Percentiles rank a stretch among this genome's conserved stretches.
Conservation (phyloP, 257 asterid genomes). For the Handroanthus guayacan region DNA sequence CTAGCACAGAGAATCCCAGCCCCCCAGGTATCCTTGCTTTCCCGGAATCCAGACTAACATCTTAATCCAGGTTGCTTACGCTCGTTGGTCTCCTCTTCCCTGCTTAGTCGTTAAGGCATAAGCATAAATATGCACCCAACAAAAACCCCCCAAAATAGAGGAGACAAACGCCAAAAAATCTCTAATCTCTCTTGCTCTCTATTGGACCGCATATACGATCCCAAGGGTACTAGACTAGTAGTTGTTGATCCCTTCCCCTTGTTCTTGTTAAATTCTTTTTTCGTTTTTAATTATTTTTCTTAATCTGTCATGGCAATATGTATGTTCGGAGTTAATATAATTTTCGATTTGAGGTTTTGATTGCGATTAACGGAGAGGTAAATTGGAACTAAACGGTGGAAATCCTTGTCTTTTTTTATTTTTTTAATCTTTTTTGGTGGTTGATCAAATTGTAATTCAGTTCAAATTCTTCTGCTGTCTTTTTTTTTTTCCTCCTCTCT, state of each 20-base stretch:
- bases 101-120: background rate
- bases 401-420: background rate
- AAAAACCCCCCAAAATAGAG: background rate
- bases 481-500: background rate
- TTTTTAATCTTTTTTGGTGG: background rate
- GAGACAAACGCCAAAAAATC: background rate
- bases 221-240: background rate
- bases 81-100: background rate
- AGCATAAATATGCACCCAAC: background rate
- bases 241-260: background rate
- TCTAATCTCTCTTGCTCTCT: background rate
- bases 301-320: background rate
- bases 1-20: background rate
- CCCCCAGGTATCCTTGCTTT: background rate
- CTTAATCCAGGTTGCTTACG: background rate
- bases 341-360: background rate
- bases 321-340: background rate
- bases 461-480: background rate
- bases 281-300: background rate
- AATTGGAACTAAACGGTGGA: background rate
- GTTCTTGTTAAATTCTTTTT: background rate
- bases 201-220: background rate
- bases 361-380: background rate
- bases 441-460: conserved; percentile 20
- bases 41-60: conserved; percentile 16